Evolutionary conservation across 805 yeast species (phyloP).

Genomic region (Nakazawaea ishiwadae): DNA sequence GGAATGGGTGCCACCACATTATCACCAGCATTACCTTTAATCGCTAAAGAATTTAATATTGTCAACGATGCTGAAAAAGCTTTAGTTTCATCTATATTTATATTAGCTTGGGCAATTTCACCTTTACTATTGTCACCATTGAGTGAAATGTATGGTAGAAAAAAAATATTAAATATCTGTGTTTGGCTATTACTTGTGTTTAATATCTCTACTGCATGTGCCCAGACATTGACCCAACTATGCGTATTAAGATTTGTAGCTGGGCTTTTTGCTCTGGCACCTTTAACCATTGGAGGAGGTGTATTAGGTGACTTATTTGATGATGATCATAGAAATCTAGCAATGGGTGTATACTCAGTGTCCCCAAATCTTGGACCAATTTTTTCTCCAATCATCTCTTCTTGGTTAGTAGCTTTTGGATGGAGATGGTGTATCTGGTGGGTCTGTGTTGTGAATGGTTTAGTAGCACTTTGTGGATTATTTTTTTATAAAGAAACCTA

Average conservation of each 20-base stretch:
- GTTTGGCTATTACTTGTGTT: slow-evolving; percentile 43
- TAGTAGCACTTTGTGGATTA: slow-evolving; percentile 37
- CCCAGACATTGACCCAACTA: slow-evolving; percentile 50
- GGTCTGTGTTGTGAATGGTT: slow-evolving; percentile 48
- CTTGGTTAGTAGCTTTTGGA: slow-evolving; percentile 51
- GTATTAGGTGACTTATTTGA: slow-evolving; percentile 57
- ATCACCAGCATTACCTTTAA: slow-evolving; percentile 55
- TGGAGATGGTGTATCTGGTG: slow-evolving; percentile 69
- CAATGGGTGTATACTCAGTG: slow-evolving; percentile 49
- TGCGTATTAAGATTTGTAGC: slow-evolving; percentile 57
- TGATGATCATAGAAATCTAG: slow-evolving; percentile 45
- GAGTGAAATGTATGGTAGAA: slow-evolving; percentile 63
- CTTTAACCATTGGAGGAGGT: slow-evolving; percentile 67
- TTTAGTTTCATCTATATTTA: slow-evolving; percentile 56
- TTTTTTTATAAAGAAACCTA: slow-evolving; percentile 53
- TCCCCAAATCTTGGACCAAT: slow-evolving; percentile 57
- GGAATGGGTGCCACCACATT: slow-evolving; percentile 61
- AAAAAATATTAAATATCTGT: slow-evolving; percentile 47
- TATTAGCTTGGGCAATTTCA: slow-evolving; percentile 67
- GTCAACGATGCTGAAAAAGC: slow-evolving; percentile 38
- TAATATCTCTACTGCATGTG: slow-evolving; percentile 58
- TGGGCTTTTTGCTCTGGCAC: slow-evolving; percentile 65
- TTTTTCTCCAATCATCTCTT: slow-evolving; percentile 49
- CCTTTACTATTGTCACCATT: slow-evolving; percentile 65
- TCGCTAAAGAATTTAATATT: slow-evolving; percentile 40